Evolutionary conservation across 805 yeast species (phyloP), one percentile per base, ranked within the genome.

Genomic region (Spathaspora gorwiae): DNA sequence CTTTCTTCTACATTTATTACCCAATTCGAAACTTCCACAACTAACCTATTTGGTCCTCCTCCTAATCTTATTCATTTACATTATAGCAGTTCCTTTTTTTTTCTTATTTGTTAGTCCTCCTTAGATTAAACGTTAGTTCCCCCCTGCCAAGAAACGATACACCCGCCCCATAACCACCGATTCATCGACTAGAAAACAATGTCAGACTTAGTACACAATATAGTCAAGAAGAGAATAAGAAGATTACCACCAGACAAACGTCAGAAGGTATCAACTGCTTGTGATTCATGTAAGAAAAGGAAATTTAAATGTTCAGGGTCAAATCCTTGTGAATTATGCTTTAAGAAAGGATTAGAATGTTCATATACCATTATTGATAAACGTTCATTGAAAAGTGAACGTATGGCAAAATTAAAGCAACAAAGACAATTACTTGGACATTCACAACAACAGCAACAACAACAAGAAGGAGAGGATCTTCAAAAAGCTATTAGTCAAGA

Each of bases 231-330:
- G 40, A 33, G 54, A 35, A 37, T 45, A 30, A 44, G 56, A 40
- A 45, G 43, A 38, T 27, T 53, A 34, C 55, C 55, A 6, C 52
- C 51, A 4, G 62, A 56, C n/a, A 55, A 55, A 44, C 47, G 62
- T 31, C 57, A 52, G 42, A 58, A 58, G 42, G 62, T 58, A 2
- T 54, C 61, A 27, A 55, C 59, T n/a, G 62, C 62, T 26, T 58
- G 62, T 44, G 62, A 58, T 44, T 47, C 52, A 13, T 58, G 62
- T 41, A 58, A 58, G 37, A 48, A 51, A 26, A 45, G 45, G 38
- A 46, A 41, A 38, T 47, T 47, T 29, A 48, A 46, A 49, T 58
- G 62, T 43, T 43, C 59, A 15, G 62, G 61, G 3, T 50, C 53
- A 35, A 38, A 47, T n/a, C 62, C 62, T 2, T 58, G 62, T 44